A percentile compares a stretch with the other conserved stretches of the same genome.
These are phyloP conservation scores for Collybia nuda DNA, from an alignment of 768 basidiomycete genomes.

Conservation along the genomic window DNA sequence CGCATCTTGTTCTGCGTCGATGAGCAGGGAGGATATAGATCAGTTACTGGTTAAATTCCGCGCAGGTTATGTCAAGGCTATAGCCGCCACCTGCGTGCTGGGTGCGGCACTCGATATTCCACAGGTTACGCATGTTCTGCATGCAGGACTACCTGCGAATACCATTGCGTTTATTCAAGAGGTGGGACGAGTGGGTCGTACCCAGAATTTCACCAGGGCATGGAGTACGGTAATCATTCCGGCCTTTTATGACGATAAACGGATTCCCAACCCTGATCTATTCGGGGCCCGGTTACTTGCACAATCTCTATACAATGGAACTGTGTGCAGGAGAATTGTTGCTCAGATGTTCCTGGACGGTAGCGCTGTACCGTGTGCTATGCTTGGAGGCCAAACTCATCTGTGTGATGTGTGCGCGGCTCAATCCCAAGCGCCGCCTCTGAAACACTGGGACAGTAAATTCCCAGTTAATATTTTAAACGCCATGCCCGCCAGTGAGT, in stretches of 20 bases:
- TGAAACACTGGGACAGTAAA: too few relatives aligned
- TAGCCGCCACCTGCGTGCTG: background rate
- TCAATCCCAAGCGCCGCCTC: too few relatives aligned
- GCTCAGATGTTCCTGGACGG: conserved; percentile 2
- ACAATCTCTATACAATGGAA: background rate
- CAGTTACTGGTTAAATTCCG: too few relatives aligned
- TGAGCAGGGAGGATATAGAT: too few relatives aligned
- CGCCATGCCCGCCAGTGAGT: too few relatives aligned
- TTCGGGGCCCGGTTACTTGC: background rate
- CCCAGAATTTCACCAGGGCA: background rate
- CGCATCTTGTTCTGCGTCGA: too few relatives aligned
- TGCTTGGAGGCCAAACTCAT: background rate
- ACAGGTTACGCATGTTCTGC: background rate
- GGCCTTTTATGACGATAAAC: too few relatives aligned
- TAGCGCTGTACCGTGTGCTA: background rate
- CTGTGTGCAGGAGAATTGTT: background rate
- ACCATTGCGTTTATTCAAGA: background rate
- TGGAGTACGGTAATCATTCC: background rate
- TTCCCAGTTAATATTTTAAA: too few relatives aligned
- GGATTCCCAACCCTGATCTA: background rate
- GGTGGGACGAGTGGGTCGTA: background rate
- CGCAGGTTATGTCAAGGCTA: too few relatives aligned
- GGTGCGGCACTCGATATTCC: background rate
- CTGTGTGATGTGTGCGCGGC: background rate
- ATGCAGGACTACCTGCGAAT: background rate